Percentiles rank a stretch among this genome's conserved stretches.
phyloP scores from a whole-genome alignment of 768 basidiomycete species.

The Termitomyces sp. region DNA sequence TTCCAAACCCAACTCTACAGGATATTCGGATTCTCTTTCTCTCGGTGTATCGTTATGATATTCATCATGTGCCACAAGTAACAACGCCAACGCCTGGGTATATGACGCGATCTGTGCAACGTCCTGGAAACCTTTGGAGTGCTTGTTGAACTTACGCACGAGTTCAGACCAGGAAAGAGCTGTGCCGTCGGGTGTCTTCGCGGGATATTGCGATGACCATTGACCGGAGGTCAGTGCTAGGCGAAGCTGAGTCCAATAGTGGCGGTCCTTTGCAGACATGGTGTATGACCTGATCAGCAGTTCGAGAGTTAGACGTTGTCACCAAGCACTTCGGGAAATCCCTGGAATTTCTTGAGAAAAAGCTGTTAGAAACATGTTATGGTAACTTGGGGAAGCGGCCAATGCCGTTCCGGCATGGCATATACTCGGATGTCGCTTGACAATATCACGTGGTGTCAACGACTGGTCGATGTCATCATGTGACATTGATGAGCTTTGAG shows the following conservation, averaged over 20 bases:
- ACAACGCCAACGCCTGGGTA: slow-evolving; percentile 56
- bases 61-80: slow-evolving; percentile 46
- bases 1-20: slow-evolving; percentile 48
- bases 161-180: slow-evolving; percentile 71
- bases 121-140: slow-evolving; percentile 56
- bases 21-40: slow-evolving; percentile 26
- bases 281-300: background rate
- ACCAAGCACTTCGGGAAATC: too few species aligned
- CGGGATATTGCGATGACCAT: slow-evolving; percentile 61
- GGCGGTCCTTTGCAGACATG: slow-evolving; percentile 47
- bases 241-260: slow-evolving; percentile 78
- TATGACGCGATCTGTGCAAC: slow-evolving; percentile 63
- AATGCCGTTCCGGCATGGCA: too few species aligned
- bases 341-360: too few species aligned
- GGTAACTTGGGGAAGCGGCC: too few species aligned
- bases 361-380: too few species aligned
- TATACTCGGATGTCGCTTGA: too few species aligned
- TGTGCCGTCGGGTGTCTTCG: slow-evolving; percentile 48
- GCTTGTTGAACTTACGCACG: slow-evolving; percentile 83
- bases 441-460: too few species aligned
- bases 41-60: slow-evolving; percentile 43
- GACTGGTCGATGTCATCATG: too few species aligned
- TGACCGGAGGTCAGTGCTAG: slow-evolving; percentile 64
- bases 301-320: background rate
- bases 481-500: too few species aligned